Evolutionary conservation across 2,329 filamentous ascomycete genomes (phyloP), one percentile per base, ranked within the genome.

Genomic region (Hypomyces rosellus): DNA sequence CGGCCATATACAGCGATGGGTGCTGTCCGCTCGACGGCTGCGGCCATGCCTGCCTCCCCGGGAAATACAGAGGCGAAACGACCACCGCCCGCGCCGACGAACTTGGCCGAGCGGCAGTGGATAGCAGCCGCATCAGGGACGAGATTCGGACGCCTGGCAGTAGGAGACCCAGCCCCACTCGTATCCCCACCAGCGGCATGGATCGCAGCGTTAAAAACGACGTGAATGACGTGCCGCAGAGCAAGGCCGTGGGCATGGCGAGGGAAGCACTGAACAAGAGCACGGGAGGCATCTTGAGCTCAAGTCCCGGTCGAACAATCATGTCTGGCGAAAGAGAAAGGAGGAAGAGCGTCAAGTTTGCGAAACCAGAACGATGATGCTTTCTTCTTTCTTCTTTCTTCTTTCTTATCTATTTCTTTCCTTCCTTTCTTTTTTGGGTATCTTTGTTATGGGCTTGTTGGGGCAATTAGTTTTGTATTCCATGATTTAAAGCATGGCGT

Each of bases 1-100:
- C 61, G 1, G 54, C 58, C 30, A 65, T 66, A 18, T 70, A 64
- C 55, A 76, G 75, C 33, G 78, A 76, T 44, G 82, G 82, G 0
- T 82, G 76, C 62, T 85, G 82, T 55, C 81, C 82, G 2, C 65
- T 82, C n/a, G 80, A 84, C 54, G 81, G 82, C 0, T 85, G 82
- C 59, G 76, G 81, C 3, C 82, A 85, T 57, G 78, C 78, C 25
- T 85, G 82, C 54, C 70, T 85, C 0, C 80, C 80, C 0, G 78
- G 80, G 0, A 69, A 68, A 34, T 82, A 80, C 66, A 72, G 77
- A 4, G 69, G 74, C 6, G 76, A 80, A 56, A 70, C 61, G 1
- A 66, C 62, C 22, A 71, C 69, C 0, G 69, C 68, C 3, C 66
- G 72, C 4, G 71, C 70, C 33, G 78, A 80, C n/a, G 78, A 82